Conservation (phyloP, 148 eudicot species). For the Fagopyrum tataricum region DNA sequence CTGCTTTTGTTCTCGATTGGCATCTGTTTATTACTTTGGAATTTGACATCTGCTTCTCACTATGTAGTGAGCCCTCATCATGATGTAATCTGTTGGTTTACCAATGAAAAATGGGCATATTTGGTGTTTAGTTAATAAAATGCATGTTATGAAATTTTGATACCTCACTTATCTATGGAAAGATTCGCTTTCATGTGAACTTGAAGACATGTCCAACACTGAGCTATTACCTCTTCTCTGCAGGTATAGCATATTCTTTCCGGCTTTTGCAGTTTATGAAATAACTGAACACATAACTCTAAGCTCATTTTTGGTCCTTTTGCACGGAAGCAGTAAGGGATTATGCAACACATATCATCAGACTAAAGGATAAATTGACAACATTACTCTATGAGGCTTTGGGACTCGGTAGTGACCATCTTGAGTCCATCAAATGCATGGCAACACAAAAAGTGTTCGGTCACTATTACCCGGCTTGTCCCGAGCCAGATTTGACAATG, state of each 20-base stretch:
- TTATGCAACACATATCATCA: conserved; percentile 32
- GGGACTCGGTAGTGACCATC: conserved; percentile 41
- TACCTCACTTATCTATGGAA: conserved; percentile 42
- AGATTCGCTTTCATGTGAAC: conserved; percentile 32
- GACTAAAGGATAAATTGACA: conserved; percentile 29
- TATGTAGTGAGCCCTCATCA: no score
- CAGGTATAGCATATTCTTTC: conserved; percentile 30
- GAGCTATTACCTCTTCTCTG: conserved; percentile 30
- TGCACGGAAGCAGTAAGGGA: conserved; percentile 48
- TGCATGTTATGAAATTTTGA: no score
- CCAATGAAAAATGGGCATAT: no score
- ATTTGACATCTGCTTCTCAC: neutral
- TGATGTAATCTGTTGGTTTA: no score
- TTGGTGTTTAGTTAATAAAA: no score
- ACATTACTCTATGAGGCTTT: conserved; percentile 58
- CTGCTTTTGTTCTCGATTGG: neutral
- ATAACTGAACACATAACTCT: no score
- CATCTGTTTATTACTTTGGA: neutral
- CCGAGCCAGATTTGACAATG: conserved; percentile 58
- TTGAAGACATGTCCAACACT: conserved; percentile 15
- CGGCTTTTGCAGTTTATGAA: no score
- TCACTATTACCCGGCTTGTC: conserved; percentile 72
- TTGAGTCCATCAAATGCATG: conserved; percentile 44
- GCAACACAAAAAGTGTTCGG: conserved; percentile 40
- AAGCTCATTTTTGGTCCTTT: neutral